Percentiles rank a stretch among this genome's conserved stretches.
These are phyloP conservation scores for Fragaria ananassa DNA, from an alignment of 306 rosid genomes.

Conservation along the genomic window DNA sequence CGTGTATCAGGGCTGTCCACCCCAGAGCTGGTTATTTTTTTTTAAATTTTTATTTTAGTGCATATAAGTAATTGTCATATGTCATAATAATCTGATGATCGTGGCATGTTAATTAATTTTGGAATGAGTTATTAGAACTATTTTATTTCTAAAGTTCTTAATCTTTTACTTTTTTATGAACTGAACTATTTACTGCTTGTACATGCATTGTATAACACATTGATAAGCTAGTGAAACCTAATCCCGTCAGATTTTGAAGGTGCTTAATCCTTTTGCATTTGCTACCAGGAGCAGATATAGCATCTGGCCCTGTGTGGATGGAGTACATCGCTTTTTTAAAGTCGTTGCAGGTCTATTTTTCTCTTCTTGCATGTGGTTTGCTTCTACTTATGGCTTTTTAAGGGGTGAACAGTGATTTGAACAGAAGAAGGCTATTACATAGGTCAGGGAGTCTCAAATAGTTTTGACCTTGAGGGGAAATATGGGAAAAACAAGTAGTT, in stretches of 20 bases:
- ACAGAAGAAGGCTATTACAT: not conserved
- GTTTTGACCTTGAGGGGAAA: not conserved
- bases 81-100: not conserved
- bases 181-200: not conserved
- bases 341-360: constrained; percentile 71
- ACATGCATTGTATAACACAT: constrained; percentile 6
- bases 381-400: constrained; percentile 7
- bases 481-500: not conserved
- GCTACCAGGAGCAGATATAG: constrained; percentile 76
- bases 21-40: not conserved
- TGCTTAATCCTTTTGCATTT: constrained; percentile 26
- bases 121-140: not conserved
- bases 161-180: not conserved
- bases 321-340: constrained; percentile 82
- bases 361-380: constrained; percentile 22
- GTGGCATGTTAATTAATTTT: not conserved
- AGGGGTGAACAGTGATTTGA: not conserved
- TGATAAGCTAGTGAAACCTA: not conserved
- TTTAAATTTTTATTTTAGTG: not conserved
- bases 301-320: constrained; percentile 98
- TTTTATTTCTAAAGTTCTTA: not conserved
- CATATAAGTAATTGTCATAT: not conserved
- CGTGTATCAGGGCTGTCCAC: not conserved
- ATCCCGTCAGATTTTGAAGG: constrained; percentile 1
- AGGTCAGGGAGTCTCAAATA: not conserved